Conservation (phyloP, 306 rosid genomes). For the Hippophae tibetana region DNA sequence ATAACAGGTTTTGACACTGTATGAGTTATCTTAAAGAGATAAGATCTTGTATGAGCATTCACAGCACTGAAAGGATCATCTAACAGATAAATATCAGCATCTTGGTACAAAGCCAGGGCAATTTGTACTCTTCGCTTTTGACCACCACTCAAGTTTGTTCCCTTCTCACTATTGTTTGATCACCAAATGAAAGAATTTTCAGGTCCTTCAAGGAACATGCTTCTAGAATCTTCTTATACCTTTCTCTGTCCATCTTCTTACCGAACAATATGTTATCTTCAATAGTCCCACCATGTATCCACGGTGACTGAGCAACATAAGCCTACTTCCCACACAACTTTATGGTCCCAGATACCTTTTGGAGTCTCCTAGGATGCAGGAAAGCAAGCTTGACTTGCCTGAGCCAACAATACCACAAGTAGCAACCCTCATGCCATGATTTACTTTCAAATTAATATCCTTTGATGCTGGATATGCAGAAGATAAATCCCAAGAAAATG, state of each 20-base stretch:
- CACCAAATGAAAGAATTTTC: conserved; percentile 64
- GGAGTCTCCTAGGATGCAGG: conserved; percentile 65
- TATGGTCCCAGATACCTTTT: conserved; percentile 49
- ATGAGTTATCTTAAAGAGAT: conserved; percentile 52
- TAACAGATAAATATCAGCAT: conserved; percentile 63
- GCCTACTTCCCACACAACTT: conserved; percentile 74
- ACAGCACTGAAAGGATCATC: conserved; percentile 91
- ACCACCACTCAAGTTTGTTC: conserved; percentile 85
- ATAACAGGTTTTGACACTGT: not conserved
- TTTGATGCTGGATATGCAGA: not conserved
- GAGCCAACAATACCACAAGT: conserved; percentile 85
- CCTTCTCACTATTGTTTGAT: conserved; percentile 78
- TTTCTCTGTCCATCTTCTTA: conserved; percentile 56
- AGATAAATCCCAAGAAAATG: conserved; percentile 66
- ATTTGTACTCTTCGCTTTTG: conserved; percentile 84
- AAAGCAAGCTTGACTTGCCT: conserved; percentile 84
- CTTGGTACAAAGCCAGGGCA: conserved; percentile 77
- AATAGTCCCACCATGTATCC: conserved; percentile 82
- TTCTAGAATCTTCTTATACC: conserved; percentile 54
- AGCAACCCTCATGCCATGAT: conserved; percentile 68
- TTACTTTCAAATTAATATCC: conserved; percentile 25
- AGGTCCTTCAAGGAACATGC: conserved; percentile 68
- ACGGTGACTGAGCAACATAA: conserved; percentile 77
- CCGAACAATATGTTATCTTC: conserved; percentile 73
- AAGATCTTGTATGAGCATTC: conserved; percentile 89